phyloP scores from a whole-genome alignment of 495 filamentous ascomycete species.

The Glonium stellatum region DNA sequence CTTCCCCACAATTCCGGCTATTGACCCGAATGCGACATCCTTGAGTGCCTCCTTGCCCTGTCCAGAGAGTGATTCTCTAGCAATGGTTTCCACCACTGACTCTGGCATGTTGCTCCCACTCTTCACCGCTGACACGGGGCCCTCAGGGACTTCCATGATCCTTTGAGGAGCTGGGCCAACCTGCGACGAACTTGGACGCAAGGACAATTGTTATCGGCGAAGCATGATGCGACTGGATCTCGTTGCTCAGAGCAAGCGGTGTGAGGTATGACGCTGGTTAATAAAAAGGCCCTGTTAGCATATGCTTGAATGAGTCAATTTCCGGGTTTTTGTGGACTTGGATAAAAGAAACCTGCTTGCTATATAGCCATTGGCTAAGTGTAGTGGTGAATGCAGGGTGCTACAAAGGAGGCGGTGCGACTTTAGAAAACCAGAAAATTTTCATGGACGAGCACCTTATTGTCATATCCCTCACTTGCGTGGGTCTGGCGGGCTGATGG shows the following conservation, averaged over 20 bases:
- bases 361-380: background rate
- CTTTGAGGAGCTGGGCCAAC: background rate
- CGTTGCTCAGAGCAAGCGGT: background rate
- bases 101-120: background rate
- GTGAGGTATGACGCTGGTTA: background rate
- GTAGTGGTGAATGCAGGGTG: background rate
- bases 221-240: background rate
- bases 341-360: background rate
- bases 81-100: background rate
- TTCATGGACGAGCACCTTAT: background rate
- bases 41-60: conserved; percentile 33
- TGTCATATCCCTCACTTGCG: background rate
- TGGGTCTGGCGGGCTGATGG: background rate
- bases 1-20: conserved; percentile 87
- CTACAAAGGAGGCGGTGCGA: background rate
- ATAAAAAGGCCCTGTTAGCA: background rate
- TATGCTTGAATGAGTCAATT: background rate
- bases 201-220: background rate
- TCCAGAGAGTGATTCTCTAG: background rate
- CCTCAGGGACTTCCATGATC: background rate
- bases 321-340: background rate
- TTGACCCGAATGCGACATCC: conserved; percentile 37
- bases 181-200: background rate
- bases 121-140: background rate
- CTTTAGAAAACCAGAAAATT: background rate